Evolutionary conservation across 2,329 filamentous ascomycete species (phyloP).

Genomic region (Erysiphe pulchra): DNA sequence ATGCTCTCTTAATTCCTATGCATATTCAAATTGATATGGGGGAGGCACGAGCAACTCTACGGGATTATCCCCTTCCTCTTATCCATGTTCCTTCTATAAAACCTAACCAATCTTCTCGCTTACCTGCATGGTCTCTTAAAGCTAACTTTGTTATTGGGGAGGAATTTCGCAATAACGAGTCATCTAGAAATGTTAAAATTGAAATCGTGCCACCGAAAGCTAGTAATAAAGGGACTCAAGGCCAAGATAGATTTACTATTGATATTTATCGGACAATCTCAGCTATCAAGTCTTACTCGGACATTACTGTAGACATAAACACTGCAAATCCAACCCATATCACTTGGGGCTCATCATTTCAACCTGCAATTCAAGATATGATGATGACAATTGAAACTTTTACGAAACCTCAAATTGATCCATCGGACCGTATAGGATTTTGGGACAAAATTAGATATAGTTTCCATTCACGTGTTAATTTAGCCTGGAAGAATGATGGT

Average conservation of each 20-base stretch:
- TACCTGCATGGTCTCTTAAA: conserved; percentile 60
- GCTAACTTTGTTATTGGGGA: conserved; percentile 92
- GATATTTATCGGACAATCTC: conserved; percentile 78
- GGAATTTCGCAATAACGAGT: conserved; percentile 62
- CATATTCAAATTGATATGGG: conserved; percentile 73
- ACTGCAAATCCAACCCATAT: conserved; percentile 77
- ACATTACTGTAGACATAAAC: conserved; percentile 80
- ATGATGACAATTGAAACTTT: conserved; percentile 99
- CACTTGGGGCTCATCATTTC: conserved; percentile 93
- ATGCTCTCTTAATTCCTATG: conserved; percentile 73
- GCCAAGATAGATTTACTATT: conserved; percentile 46
- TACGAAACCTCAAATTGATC: conserved; percentile 82
- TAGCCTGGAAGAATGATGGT: conserved; percentile 85
- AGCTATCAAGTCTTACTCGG: conserved; percentile 87
- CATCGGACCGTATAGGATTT: conserved; percentile 82
- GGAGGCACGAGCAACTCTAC: conserved; percentile 60
- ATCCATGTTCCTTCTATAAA: conserved; percentile 72
- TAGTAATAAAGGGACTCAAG: conserved; percentile 25
- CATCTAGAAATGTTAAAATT: conserved; percentile 54
- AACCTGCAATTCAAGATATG: conserved; percentile 95
- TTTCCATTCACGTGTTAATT: conserved; percentile 73
- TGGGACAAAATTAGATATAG: conserved; percentile 95
- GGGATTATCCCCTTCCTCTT: conserved; percentile 83
- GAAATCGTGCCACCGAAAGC: conserved; percentile 52
- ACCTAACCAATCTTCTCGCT: conserved; percentile 48